Base-by-base conservation (phyloP, 768 basidiomycete species). In the Omphalotus guepiniiformis region DNA sequence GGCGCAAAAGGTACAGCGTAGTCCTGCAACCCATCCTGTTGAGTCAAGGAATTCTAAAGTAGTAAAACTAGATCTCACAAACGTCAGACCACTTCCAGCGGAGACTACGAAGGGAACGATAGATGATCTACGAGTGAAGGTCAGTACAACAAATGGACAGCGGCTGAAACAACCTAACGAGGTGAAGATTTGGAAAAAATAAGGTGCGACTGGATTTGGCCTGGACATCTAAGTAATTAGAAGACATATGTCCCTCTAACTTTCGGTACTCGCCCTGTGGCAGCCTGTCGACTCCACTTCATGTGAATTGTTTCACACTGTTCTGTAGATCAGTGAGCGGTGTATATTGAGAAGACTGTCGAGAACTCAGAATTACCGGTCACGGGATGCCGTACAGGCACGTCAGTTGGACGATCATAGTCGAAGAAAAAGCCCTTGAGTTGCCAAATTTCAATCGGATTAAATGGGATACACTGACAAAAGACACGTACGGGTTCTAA, bases 1-100 rank as follows among this genome's bases (percentile, higher is more conserved):
- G 77, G 75, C 3, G 63, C 57, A 48, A 75, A 80, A 0, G 78
- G 77, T 16, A 80, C 75, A 1, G 63, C 54, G 69, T 71, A 78
- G 49, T 75, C 69, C 76, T 78, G 44, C 2, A 11, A 11, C 26
- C 21, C 41, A 42, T 21, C 38, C 36, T 11, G 37, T 11, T 13
- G 23, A 19, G 18, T n/a, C 15, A 12, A 19, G 38, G 9, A 21
- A 9, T 39, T 21, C 11, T 39, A 21, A 19, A 36, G 42, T 13
- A 49, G 35, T 18, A 36, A 35, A 16, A 32, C 32, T 6, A 19
- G 42, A 22, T 32, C 23, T n/a, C 26, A 70, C 67, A 52, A 69
- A 66, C 25, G 54, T 52, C 27, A 59, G 47, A 15, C 55, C 59
- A 39, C 53, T 47, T 6, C 76, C 78, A 3, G 69, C 73, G 6